phyloP scores from a whole-genome alignment of 345 rosid genomes.

The Kernera saxatilis region DNA sequence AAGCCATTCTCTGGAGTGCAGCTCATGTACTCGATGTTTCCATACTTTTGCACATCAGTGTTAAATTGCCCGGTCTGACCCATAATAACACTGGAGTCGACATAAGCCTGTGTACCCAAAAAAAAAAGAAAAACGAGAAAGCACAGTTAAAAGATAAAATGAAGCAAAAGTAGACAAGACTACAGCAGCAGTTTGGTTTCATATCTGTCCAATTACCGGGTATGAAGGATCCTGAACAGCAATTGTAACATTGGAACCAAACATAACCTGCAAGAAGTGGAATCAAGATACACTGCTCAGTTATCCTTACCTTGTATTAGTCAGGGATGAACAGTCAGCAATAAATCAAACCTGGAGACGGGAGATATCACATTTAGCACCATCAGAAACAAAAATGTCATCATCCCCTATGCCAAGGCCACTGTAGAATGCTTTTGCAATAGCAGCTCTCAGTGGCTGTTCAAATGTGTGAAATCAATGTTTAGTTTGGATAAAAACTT shows the following conservation, averaged over 20 bases:
- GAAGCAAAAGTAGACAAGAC: not conserved
- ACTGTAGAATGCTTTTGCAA: conserved; percentile 63
- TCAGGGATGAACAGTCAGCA: not conserved
- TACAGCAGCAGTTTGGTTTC: not conserved
- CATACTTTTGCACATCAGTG: conserved; percentile 57
- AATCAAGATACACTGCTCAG: conserved; percentile 11
- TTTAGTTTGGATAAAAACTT: not conserved
- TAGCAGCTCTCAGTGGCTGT: conserved; percentile 79
- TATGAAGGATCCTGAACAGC: conserved; percentile 99
- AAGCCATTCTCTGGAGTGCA: conserved; percentile 94
- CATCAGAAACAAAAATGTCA: conserved; percentile 96
- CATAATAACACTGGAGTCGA: conserved; percentile 93
- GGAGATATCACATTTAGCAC: conserved; percentile 95
- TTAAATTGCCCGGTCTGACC: conserved; percentile 84
- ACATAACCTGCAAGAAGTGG: conserved; percentile 51
- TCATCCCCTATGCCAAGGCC: conserved; percentile 78
- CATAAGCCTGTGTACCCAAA: conserved; percentile 62
- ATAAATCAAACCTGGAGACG: conserved; percentile 78
- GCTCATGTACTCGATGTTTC: conserved; percentile 85
- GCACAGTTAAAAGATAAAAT: not conserved
- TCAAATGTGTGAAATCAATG: conserved; percentile 8
- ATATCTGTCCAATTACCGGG: conserved; percentile 54
- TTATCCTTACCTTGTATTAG: not conserved
- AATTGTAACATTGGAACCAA: conserved; percentile 75
- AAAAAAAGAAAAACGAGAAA: not conserved